phyloP scores from a whole-genome alignment of 2,329 filamentous ascomycete genomes.

The Lomentospora prolificans region DNA sequence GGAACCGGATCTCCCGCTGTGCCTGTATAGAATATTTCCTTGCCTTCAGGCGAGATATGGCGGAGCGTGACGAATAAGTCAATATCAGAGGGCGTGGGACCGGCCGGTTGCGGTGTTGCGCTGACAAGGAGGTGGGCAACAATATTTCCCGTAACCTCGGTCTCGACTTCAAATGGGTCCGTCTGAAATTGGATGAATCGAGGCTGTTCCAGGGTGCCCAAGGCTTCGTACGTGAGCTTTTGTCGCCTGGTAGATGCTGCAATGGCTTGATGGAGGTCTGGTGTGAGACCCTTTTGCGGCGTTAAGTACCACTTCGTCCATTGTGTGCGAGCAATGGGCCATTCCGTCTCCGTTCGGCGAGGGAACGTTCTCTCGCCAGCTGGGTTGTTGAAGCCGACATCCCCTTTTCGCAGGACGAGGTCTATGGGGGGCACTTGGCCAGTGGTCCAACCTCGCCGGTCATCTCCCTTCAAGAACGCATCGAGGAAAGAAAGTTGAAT shows the following conservation, averaged over 20 bases:
- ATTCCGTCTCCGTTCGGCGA: conserved; percentile 48
- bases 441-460: conserved; percentile 48
- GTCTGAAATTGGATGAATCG: conserved; percentile 49
- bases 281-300: conserved; percentile 20
- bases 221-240: conserved; percentile 47
- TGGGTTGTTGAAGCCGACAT: conserved; percentile 53
- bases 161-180: conserved; percentile 46
- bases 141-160: conserved; percentile 60
- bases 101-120: conserved; percentile 39
- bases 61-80: conserved; percentile 55
- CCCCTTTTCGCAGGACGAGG: conserved; percentile 52
- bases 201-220: conserved; percentile 45
- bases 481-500: conserved; percentile 59
- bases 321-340: conserved; percentile 54
- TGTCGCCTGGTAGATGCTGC: conserved; percentile 12
- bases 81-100: conserved; percentile 36
- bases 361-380: conserved; percentile 45
- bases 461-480: conserved; percentile 60
- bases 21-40: conserved; percentile 54
- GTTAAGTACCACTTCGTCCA: conserved; percentile 44
- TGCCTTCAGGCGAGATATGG: conserved; percentile 41
- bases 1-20: conserved; percentile 55
- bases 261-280: not conserved
- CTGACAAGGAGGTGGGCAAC: conserved; percentile 52
- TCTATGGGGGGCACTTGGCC: conserved; percentile 44